Conservation (phyloP, 2,329 filamentous ascomycete species). For the Venturia asperata region DNA sequence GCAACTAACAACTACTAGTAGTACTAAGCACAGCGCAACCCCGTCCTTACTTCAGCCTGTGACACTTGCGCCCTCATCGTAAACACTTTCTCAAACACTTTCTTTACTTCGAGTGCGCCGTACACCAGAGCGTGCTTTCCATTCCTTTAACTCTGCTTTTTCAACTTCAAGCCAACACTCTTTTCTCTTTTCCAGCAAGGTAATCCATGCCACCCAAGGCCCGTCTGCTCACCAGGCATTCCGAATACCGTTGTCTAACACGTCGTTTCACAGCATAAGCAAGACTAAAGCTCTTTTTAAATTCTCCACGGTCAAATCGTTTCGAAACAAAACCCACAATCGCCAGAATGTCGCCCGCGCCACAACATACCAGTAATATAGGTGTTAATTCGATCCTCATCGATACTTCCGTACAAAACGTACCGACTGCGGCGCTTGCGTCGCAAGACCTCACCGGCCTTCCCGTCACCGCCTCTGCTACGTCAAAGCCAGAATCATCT, state of each 20-base stretch:
- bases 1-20: neutral
- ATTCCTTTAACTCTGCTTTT: neutral
- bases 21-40: neutral
- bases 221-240: neutral
- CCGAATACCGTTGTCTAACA: neutral
- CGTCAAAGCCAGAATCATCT: neutral
- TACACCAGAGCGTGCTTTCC: neutral
- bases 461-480: neutral
- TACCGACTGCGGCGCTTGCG: neutral
- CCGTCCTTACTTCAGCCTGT: neutral
- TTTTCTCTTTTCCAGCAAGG: neutral
- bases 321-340: neutral
- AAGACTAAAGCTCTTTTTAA: neutral
- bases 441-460: neutral
- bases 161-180: neutral
- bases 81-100: neutral
- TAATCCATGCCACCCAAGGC: neutral
- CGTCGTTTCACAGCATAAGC: neutral
- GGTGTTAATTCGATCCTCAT: neutral
- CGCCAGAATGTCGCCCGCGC: neutral
- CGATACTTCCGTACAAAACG: neutral
- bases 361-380: conserved; percentile 1
- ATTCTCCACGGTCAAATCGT: neutral
- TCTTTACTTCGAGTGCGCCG: neutral
- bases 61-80: neutral